Conservation (phyloP, 2,329 filamentous ascomycete genomes). For the Salinomyces thailandicus region DNA sequence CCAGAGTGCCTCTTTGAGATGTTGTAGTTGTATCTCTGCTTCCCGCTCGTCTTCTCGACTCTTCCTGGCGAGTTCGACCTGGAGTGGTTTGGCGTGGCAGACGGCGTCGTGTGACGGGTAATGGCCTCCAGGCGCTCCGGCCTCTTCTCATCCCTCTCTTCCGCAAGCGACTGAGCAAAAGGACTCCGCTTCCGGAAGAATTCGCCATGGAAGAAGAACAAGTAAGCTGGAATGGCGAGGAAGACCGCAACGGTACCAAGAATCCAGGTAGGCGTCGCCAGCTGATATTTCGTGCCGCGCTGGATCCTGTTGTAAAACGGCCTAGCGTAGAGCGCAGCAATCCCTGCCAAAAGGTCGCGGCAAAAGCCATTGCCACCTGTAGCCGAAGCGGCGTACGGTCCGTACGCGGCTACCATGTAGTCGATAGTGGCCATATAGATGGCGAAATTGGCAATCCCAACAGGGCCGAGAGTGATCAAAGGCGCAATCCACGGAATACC, state of each 20-base stretch:
- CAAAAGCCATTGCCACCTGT: slow-evolving; percentile 68
- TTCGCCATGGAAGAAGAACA: slow-evolving; percentile 40
- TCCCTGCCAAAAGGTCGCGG: slow-evolving; percentile 61
- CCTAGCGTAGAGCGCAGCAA: slow-evolving; percentile 57
- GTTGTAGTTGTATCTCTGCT: background rate
- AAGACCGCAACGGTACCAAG: slow-evolving; percentile 42
- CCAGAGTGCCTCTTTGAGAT: background rate
- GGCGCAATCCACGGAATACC: slow-evolving; percentile 56
- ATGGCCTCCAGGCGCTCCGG: slow-evolving; percentile 4
- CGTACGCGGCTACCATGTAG: slow-evolving; percentile 66
- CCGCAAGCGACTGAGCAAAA: slow-evolving; percentile 37
- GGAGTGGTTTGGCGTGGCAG: slow-evolving; percentile 5
- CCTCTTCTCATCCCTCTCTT: slow-evolving; percentile 20
- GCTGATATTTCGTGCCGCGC: slow-evolving; percentile 15
- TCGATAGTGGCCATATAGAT: slow-evolving; percentile 27
- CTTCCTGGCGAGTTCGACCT: slow-evolving; percentile 3
- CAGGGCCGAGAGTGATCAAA: slow-evolving; percentile 53
- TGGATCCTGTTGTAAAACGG: slow-evolving; percentile 34
- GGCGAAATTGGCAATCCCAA: slow-evolving; percentile 56
- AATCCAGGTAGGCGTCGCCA: slow-evolving; percentile 43
- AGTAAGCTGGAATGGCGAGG: slow-evolving; percentile 44
- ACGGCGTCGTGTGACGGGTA: slow-evolving; percentile 2
- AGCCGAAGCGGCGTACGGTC: slow-evolving; percentile 61
- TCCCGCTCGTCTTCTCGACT: background rate
- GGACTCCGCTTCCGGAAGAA: slow-evolving; percentile 36